Base-by-base conservation (phyloP, 805 yeast genomes). In the Hanseniaspora mollemarum region DNA sequence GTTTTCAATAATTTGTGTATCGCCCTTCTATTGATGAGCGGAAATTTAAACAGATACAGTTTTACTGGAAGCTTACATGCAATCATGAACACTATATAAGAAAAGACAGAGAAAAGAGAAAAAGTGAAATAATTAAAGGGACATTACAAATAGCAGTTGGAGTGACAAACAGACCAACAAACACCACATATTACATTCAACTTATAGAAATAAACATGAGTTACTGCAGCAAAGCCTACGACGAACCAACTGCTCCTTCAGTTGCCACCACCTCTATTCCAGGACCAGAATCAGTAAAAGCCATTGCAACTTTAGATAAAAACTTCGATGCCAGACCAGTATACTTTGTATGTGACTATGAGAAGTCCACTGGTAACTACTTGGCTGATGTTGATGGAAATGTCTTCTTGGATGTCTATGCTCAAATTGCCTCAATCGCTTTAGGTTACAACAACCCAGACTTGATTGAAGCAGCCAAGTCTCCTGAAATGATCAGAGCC, bases 241-340 rank as follows among this genome's bases (percentile, higher is more conserved):
- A 71, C 55, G 97, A 88, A 71, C 96, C 96, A 56, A 56, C 71
- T 31, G 74, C 67, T 40, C 96, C 97, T 53, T 61, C 62, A 12
- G 74, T 86, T 44, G 69, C 65, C 54, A 72, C 84, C n/a, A 57
- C 70, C 13, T 61, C 71, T 18, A 71, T 83, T 58, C 96, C 96
- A 42, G 95, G 96, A 41, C 90, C 94, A 37, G 70, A 73, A 59
- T 74, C 85, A 54, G 60, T 71, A 58, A 71, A 67, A 39, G 76
- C 71, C 38, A 67, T 81, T 54, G 68, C 68, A 31, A 61, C 78
- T 12, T 71, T 88, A 53, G 76, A 73, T 24, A 56, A 68, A 36
- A 80, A 76, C 13, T 77, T 76, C 54, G 86, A 80, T 59, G 65
- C 80, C 46, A 71, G 83, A 66, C 74, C 82, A 21, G 77, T 75